Evolutionary conservation across 2,329 filamentous ascomycete genomes (phyloP).

Genomic region (Claviceps sp.): DNA sequence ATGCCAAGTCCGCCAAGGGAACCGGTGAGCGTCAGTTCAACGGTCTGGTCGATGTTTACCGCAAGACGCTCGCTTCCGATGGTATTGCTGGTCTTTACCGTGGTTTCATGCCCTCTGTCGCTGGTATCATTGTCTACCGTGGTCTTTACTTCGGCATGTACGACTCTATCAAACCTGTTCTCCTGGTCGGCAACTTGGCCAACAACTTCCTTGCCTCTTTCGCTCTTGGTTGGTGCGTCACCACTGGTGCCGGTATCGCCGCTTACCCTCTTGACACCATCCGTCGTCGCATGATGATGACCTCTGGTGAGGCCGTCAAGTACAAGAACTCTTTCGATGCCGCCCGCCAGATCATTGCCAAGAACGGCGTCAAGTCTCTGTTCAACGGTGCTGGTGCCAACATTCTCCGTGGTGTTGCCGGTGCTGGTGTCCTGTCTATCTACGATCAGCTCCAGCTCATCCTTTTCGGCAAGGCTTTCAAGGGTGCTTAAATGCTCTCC

Average conservation of each 20-base stretch:
- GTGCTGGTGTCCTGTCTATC: slow-evolving; percentile 99
- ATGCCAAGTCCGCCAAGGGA: slow-evolving; percentile 95
- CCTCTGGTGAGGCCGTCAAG: slow-evolving; percentile 94
- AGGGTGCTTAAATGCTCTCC: slow-evolving; percentile 36
- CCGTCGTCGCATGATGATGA: slow-evolving; percentile 99
- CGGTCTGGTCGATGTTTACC: slow-evolving; percentile 98
- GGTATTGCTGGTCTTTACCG: slow-evolving; percentile 99
- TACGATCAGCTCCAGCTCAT: slow-evolving; percentile 99
- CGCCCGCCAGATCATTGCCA: slow-evolving; percentile 89
- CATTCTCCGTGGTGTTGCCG: slow-evolving; percentile 99
- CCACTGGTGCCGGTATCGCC: slow-evolving; percentile 99
- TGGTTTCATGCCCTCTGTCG: slow-evolving; percentile 99
- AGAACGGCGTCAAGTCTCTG: slow-evolving; percentile 95
- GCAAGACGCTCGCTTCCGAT: slow-evolving; percentile 97
- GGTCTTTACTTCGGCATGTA: slow-evolving; percentile 99
- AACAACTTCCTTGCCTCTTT: slow-evolving; percentile 99
- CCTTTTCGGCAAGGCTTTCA: slow-evolving; percentile 99
- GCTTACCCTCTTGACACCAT: slow-evolving; percentile 99
- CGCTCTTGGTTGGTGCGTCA: slow-evolving; percentile 96
- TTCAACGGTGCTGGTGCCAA: slow-evolving; percentile 99
- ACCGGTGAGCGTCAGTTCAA: slow-evolving; percentile 99
- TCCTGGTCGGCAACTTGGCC: slow-evolving; percentile 81
- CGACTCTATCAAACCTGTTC: slow-evolving; percentile 99
- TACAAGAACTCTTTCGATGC: slow-evolving; percentile 96
- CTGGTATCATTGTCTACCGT: slow-evolving; percentile 99